Percentiles rank a stretch among this genome's conserved stretches.
Evolutionary conservation across 768 basidiomycete species (phyloP).

Genomic region (Tulasnella sp.): DNA sequence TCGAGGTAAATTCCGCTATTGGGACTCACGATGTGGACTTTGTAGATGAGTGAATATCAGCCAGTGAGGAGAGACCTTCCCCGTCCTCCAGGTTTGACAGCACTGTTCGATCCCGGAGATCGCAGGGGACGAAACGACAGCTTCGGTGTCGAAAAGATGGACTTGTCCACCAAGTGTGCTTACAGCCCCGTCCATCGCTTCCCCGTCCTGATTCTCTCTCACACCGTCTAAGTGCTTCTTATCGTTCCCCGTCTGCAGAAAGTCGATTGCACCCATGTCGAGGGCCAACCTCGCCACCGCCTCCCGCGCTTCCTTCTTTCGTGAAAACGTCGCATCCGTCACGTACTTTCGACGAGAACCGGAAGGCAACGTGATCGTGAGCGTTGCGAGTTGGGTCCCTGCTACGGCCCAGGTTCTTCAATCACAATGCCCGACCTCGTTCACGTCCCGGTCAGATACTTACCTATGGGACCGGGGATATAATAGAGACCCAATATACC

Average conservation of each 20-base stretch:
- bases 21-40: not conserved
- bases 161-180: not conserved
- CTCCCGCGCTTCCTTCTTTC: slow-evolving; percentile 42
- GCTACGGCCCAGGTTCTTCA: not conserved
- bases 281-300: slow-evolving; percentile 44
- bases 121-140: slow-evolving; percentile 7
- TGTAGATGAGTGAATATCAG: slow-evolving; percentile 5
- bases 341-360: slow-evolving; percentile 42
- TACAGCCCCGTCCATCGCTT: not conserved
- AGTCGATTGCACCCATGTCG: slow-evolving; percentile 48
- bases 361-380: slow-evolving; percentile 47
- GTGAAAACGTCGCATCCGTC: slow-evolving; percentile 34
- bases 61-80: slow-evolving; percentile 43
- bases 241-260: slow-evolving; percentile 37
- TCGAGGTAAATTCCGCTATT: no score
- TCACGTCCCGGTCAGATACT: not conserved
- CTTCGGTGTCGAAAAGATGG: not conserved
- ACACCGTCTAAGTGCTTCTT: slow-evolving; percentile 15
- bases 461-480: not conserved
- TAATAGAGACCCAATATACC: not conserved
- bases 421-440: not conserved
- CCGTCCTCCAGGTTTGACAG: slow-evolving; percentile 44
- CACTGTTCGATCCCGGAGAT: slow-evolving; percentile 40
- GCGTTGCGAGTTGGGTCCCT: slow-evolving; percentile 22
- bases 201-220: slow-evolving; percentile 26